These are phyloP conservation scores for Talaromyces sp. DNA, from an alignment of 2,329 filamentous ascomycete genomes.

Conservation along the genomic window DNA sequence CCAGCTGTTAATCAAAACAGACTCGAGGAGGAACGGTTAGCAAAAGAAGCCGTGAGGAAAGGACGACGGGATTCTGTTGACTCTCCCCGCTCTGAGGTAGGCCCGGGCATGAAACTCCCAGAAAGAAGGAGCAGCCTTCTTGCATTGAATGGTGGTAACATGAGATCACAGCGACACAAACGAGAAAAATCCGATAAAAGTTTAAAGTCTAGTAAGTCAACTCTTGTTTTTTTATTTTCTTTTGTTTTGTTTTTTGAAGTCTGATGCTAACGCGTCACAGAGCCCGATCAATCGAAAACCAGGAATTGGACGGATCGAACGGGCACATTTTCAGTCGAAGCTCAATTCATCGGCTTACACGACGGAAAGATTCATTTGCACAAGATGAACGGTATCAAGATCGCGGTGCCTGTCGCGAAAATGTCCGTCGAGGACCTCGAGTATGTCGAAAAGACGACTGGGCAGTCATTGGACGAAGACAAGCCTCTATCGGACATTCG, in stretches of 20 bases:
- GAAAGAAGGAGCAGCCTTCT: slow-evolving; percentile 74
- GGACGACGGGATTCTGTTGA: slow-evolving; percentile 53
- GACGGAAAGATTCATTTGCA: slow-evolving; percentile 97
- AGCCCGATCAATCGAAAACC: slow-evolving; percentile 76
- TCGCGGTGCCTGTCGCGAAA: slow-evolving; percentile 88
- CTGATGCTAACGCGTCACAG: slow-evolving; percentile 39
- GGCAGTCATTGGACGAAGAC: slow-evolving; percentile 81
- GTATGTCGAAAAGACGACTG: slow-evolving; percentile 85
- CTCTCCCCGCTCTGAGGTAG: slow-evolving; percentile 62
- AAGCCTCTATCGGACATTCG: slow-evolving; percentile 84
- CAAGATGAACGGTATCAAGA: slow-evolving; percentile 97
- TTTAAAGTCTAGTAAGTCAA: slow-evolving; percentile 64
- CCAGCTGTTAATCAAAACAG: slow-evolving; percentile 66
- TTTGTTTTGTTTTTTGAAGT: no score
- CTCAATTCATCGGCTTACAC: slow-evolving; percentile 88
- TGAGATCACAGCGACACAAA: slow-evolving; percentile 65
- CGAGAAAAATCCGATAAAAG: slow-evolving; percentile 60
- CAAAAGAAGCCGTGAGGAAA: slow-evolving; percentile 69
- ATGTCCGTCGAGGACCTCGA: slow-evolving; percentile 95
- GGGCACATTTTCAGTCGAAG: slow-evolving; percentile 94
- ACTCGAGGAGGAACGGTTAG: slow-evolving; percentile 74
- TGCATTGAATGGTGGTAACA: slow-evolving; percentile 61
- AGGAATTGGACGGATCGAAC: slow-evolving; percentile 93
- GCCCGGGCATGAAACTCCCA: slow-evolving; percentile 68
- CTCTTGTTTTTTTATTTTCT: neutral